Base-by-base conservation (phyloP, 768 basidiomycete species). In the Tremella fuciformis region DNA sequence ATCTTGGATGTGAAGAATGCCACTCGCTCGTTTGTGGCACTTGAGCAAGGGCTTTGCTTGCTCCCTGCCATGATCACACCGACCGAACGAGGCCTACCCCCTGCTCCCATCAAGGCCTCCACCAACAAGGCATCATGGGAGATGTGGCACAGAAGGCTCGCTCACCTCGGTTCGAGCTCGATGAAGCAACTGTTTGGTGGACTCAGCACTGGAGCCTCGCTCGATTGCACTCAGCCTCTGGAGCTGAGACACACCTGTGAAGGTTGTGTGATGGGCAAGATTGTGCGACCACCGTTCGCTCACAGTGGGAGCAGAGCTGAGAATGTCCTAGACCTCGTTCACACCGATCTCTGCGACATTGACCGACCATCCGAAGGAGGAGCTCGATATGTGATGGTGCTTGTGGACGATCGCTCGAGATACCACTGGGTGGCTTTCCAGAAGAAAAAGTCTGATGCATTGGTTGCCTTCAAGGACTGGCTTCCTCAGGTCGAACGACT, bases 391-490 rank as follows among this genome's bases (percentile, higher is more conserved):
- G 15, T 53, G 29, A 53, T 53, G 52, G 52, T 53, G 24, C 39
- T 53, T 7, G 52, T 53, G 52, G 52, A 53, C 38, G 2, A 53
- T 53, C 52, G 38, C 19, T 53, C 52, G 52, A 39, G 52, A 21
- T 53, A 53, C 29, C 18, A 34, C 18, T 53, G 52, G 52, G 52
- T 39, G 13, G 18, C 18, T 40, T 53, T 53, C 39, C 6, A 39
- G n/a, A 53, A 53, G 52, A 41, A 53, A 13, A 53, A 53, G 38
- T 37, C 34, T 16, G 34, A 53, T 53, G 52, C 52, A 53, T 41
- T 53, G 16, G 52, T 24, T 38, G 18, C n/a, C 13, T 53, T 53
- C 39, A 53, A 53, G 52, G 52, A 53, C 52, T 53, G 52, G 52
- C 25, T 53, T 37, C 26, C 37, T 39, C 8, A 38, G 19, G 52